Conservation (phyloP, 2,329 filamentous ascomycete genomes). For the Talaromyces sp. region DNA sequence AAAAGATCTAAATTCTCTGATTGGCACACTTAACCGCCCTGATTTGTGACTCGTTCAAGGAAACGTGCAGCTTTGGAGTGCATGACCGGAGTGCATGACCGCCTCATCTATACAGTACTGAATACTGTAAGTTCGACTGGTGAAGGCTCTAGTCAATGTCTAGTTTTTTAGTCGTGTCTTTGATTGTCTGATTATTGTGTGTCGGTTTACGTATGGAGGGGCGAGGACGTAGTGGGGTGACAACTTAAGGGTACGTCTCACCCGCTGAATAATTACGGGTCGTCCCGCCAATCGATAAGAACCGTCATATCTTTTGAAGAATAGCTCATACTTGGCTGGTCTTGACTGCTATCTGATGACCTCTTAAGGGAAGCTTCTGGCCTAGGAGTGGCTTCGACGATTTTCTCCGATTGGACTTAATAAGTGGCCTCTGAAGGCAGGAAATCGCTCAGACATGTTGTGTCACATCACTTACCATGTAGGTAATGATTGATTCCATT, state of each 20-base stretch:
- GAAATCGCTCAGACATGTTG: slow-evolving; percentile 8
- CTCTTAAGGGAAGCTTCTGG: background rate
- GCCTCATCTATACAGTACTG: slow-evolving; percentile 3
- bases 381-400: background rate
- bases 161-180: background rate
- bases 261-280: background rate
- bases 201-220: background rate
- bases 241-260: background rate
- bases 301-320: background rate
- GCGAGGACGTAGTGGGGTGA: background rate
- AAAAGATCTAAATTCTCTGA: background rate
- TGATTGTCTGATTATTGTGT: background rate
- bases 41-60: slow-evolving; percentile 10
- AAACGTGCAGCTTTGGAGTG: slow-evolving; percentile 9
- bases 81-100: slow-evolving; percentile 19
- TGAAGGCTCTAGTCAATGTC: background rate
- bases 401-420: slow-evolving; percentile 12
- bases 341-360: slow-evolving; percentile 3
- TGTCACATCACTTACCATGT: slow-evolving; percentile 1
- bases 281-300: slow-evolving; percentile 17
- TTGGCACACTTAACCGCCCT: slow-evolving; percentile 2
- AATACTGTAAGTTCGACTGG: background rate
- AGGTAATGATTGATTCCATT: background rate
- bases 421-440: background rate
- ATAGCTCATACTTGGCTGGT: background rate